Conservation (phyloP, 306 rosid species). For the Cicer chorassanicum region DNA sequence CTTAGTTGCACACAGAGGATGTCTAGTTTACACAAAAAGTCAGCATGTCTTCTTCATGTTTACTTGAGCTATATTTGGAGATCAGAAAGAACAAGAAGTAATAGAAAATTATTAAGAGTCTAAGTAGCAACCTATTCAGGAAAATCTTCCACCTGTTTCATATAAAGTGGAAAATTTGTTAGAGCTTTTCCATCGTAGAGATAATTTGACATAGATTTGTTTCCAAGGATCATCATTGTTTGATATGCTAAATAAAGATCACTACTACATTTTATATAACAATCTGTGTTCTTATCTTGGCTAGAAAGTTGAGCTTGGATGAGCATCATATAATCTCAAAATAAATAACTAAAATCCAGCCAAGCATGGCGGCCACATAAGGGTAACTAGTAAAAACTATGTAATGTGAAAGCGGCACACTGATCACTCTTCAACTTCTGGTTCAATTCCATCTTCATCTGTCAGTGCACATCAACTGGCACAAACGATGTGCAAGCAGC, state of each 20-base stretch:
- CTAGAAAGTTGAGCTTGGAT: neutral
- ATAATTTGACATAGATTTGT: neutral
- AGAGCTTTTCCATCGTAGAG: neutral
- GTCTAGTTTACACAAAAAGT: neutral
- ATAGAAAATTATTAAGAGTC: neutral
- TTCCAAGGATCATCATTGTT: neutral
- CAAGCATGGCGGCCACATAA: no score
- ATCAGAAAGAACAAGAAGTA: constrained; percentile 6
- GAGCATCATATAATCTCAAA: neutral
- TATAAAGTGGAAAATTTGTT: neutral
- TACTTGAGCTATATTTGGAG: neutral
- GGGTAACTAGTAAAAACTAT: no score
- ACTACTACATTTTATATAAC: constrained; percentile 6
- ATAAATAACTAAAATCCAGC: no score
- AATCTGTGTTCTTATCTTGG: neutral
- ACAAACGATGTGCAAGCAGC: no score
- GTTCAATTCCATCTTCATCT: no score
- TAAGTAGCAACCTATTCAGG: no score
- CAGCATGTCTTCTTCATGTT: neutral
- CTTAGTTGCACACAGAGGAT: no score
- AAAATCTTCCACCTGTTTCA: neutral
- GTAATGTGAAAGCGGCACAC: no score
- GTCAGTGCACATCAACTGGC: no score
- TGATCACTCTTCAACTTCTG: no score
- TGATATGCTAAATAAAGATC: neutral